phyloP scores from a whole-genome alignment of 805 yeast genomes.

The Candida boidinii region DNA sequence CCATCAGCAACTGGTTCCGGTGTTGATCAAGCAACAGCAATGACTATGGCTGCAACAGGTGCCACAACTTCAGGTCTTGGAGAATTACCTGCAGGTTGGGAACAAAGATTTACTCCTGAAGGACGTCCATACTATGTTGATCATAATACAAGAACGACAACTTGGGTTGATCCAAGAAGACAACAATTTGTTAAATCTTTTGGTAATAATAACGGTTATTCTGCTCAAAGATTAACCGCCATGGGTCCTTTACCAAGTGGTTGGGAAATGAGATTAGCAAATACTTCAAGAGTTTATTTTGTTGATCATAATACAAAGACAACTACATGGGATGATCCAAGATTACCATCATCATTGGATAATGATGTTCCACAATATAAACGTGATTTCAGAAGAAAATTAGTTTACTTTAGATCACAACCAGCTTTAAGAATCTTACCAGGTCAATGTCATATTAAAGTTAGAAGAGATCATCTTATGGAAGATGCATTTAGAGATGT shows the following conservation, averaged over 20 bases:
- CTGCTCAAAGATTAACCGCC: conserved; percentile 96
- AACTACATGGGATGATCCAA: conserved; percentile 99
- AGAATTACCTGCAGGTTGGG: conserved; percentile 98
- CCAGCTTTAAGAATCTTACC: conserved; percentile 96
- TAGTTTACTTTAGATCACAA: conserved; percentile 95
- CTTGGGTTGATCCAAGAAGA: conserved; percentile 99
- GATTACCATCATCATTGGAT: conserved; percentile 93
- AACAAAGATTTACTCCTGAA: conserved; percentile 94
- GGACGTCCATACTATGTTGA: conserved; percentile 98
- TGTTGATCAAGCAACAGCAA: conserved; percentile 31
- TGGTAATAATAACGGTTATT: conserved; percentile 86
- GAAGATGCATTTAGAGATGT: conserved; percentile 98
- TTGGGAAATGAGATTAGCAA: conserved; percentile 99
- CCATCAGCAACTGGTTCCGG: conserved; percentile 34
- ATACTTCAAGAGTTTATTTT: conserved; percentile 96
- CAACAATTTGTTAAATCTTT: conserved; percentile 96
- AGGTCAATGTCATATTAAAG: conserved; percentile 98
- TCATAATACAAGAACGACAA: conserved; percentile 98
- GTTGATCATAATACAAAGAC: conserved; percentile 99
- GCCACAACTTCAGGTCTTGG: conserved; percentile 95
- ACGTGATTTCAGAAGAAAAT: conserved; percentile 97
- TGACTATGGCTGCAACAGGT: conserved; percentile 62
- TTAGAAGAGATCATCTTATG: conserved; percentile 90
- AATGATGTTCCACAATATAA: conserved; percentile 98
- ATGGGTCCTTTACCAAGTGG: conserved; percentile 97